Evolutionary conservation across 75 land plant genomes (phyloP).

Genomic region (Gnetum montanum): DNA sequence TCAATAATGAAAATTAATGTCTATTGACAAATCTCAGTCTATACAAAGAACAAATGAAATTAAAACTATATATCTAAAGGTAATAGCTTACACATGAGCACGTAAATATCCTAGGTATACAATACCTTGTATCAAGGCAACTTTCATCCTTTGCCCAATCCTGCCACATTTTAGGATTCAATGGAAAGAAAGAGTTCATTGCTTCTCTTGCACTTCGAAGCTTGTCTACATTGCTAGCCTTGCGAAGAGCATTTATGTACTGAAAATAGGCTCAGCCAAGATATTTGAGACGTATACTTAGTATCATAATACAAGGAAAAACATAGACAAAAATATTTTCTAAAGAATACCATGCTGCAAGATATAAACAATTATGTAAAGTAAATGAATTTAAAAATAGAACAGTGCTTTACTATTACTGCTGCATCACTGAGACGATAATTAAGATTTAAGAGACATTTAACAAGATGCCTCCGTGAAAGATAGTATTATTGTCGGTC

Average conservation of each 20-base stretch:
- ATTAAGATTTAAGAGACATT: background rate
- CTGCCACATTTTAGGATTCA: conserved; percentile 78
- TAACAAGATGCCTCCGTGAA: too few relatives aligned
- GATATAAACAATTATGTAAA: background rate
- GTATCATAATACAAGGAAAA: background rate
- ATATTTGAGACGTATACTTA: background rate
- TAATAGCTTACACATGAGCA: background rate
- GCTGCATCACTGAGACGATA: background rate
- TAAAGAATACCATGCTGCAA: background rate
- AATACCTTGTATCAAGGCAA: conserved; percentile 47
- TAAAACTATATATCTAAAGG: too few relatives aligned
- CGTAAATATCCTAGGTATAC: background rate
- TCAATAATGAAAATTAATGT: too few relatives aligned
- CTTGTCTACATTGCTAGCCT: conserved; percentile 59
- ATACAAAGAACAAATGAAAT: too few relatives aligned
- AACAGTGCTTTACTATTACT: background rate
- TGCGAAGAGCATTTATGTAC: conserved; percentile 68
- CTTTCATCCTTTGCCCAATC: conserved; percentile 94
- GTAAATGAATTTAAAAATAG: background rate
- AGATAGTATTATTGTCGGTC: too few relatives aligned
- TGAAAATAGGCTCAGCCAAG: conserved; percentile 14
- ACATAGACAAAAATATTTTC: background rate
- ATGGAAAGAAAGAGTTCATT: conserved; percentile 78
- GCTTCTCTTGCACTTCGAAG: conserved; percentile 78
- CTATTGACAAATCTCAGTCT: too few relatives aligned